Evolutionary conservation across 371 early-diverging fungal genomes (phyloP).

Genomic region (Mortierella sp.): DNA sequence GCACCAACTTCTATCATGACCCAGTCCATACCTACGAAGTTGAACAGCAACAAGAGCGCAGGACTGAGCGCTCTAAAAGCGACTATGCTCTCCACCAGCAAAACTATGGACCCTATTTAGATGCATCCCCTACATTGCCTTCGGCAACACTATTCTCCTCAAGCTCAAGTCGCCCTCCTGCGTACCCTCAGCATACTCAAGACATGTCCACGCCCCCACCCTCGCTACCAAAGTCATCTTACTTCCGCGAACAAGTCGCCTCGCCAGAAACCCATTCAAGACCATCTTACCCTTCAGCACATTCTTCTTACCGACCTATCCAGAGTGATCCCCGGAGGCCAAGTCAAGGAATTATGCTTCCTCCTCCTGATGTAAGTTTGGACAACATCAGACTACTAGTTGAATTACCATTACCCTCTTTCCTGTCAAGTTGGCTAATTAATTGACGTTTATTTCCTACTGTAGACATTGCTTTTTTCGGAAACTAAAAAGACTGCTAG

Average conservation of each 20-base stretch:
- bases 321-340: conserved; percentile 29
- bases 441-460: not conserved
- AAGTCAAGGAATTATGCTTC: conserved; percentile 39
- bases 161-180: conserved; percentile 14
- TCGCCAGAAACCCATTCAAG: conserved; percentile 13
- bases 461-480: conserved; percentile 18
- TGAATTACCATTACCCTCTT: not conserved
- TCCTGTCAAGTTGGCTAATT: not conserved
- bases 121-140: conserved; percentile 35
- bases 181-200: not conserved
- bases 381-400: not conserved
- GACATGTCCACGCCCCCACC: conserved; percentile 11
- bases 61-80: conserved; percentile 38
- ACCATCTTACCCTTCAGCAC: conserved; percentile 8
- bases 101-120: conserved; percentile 54
- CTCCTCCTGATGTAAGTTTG: conserved; percentile 37
- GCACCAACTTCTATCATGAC: conserved; percentile 21
- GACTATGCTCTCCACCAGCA: conserved; percentile 56
- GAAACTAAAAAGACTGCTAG: conserved; percentile 31
- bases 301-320: conserved; percentile 23
- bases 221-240: conserved; percentile 1
- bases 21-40: conserved; percentile 30
- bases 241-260: conserved; percentile 16
- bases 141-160: conserved; percentile 33
- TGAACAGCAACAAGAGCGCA: conserved; percentile 15